phyloP scores from a whole-genome alignment of 352 stramenopile genomes.

The Globisporangium barbulae region DNA sequence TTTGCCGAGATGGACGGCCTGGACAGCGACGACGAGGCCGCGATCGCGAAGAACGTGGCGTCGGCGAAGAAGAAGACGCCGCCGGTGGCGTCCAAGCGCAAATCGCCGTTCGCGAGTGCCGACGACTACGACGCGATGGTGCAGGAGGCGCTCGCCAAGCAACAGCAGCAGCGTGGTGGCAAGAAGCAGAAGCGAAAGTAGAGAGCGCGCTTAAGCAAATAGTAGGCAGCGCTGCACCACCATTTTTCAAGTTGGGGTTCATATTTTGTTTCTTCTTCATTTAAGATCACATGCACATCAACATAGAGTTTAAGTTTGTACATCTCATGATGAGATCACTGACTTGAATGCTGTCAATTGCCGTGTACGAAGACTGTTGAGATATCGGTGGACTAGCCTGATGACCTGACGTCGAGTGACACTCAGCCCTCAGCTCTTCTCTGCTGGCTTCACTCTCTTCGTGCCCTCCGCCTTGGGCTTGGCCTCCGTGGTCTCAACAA shows the following conservation, averaged over 20 bases:
- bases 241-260: neutral
- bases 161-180: slow-evolving; percentile 30
- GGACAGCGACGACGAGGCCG: slow-evolving; percentile 48
- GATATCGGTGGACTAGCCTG: no score
- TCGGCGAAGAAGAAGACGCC: slow-evolving; percentile 47
- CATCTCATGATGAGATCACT: neutral
- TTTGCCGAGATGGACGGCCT: slow-evolving; percentile 25
- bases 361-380: no score
- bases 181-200: slow-evolving; percentile 42
- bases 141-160: slow-evolving; percentile 56
- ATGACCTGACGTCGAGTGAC: no score
- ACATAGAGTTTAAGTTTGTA: neutral
- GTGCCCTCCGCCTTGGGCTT: neutral
- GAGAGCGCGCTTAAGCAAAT: neutral
- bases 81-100: slow-evolving; percentile 41
- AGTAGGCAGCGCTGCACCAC: neutral
- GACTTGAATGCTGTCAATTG: no score
- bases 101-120: slow-evolving; percentile 67
- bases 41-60: slow-evolving; percentile 32
- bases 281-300: neutral
- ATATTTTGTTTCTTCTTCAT: neutral
- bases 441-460: neutral
- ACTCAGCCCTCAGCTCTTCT: neutral
- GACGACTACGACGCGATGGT: slow-evolving; percentile 79
- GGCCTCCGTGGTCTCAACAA: neutral